Percentiles rank a stretch among this genome's conserved stretches.
Evolutionary conservation across 148 eudicot species (phyloP).

Genomic region (Persicaria tinctoria): DNA sequence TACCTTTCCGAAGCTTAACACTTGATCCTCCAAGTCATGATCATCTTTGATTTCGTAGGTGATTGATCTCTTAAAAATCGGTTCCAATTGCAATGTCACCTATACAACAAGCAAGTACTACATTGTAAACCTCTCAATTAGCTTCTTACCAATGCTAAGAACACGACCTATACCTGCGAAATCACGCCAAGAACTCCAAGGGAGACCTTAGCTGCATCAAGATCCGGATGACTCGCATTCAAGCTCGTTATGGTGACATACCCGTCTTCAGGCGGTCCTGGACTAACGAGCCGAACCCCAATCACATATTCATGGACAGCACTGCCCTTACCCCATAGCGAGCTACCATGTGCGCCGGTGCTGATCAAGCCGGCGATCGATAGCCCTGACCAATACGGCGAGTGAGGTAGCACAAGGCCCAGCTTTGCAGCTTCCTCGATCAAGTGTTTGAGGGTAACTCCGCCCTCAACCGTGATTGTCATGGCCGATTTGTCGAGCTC

Average conservation of each 20-base stretch:
- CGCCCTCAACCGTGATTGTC: constrained; percentile 23
- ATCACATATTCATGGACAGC: constrained; percentile 27
- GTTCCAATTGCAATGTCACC: constrained; percentile 25
- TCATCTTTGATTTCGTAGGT: constrained; percentile 12
- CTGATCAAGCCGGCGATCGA: constrained; percentile 24
- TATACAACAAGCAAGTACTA: background rate
- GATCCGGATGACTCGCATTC: constrained; percentile 12
- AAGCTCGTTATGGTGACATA: constrained; percentile 17
- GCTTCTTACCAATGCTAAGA: too few species aligned
- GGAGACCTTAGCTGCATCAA: constrained; percentile 26
- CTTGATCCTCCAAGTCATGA: constrained; percentile 14
- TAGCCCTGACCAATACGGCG: constrained; percentile 23
- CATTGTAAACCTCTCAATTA: too few species aligned
- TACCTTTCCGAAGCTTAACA: constrained; percentile 4
- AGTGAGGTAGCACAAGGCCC: constrained; percentile 13
- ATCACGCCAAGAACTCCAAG: constrained; percentile 34
- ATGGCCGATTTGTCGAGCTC: background rate
- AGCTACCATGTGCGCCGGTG: constrained; percentile 28
- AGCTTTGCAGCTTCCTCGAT: constrained; percentile 22
- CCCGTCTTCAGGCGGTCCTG: constrained; percentile 12
- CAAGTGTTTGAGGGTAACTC: constrained; percentile 17
- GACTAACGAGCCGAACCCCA: constrained; percentile 20
- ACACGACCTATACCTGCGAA: constrained; percentile 19
- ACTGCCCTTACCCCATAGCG: constrained; percentile 22
- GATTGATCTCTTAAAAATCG: constrained; percentile 22